Conservation (phyloP, 2,329 filamentous ascomycete species). For the Beauveria sp. region DNA sequence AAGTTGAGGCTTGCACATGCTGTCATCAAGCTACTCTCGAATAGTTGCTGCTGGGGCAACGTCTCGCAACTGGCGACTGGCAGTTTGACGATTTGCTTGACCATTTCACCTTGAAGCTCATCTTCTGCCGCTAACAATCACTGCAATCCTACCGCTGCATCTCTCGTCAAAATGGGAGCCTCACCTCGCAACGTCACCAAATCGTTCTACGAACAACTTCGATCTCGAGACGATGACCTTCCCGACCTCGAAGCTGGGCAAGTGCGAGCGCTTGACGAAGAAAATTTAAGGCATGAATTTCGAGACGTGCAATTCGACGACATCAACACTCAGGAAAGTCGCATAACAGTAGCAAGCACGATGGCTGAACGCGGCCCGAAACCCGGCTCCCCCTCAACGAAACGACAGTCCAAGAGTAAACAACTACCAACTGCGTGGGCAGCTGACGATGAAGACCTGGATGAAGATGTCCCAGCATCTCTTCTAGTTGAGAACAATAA, state of each 20-base stretch:
- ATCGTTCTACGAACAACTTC: slow-evolving; percentile 44
- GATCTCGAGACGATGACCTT: slow-evolving; percentile 30
- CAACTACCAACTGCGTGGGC: slow-evolving; percentile 16
- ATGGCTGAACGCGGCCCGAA: not conserved
- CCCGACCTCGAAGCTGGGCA: slow-evolving; percentile 33
- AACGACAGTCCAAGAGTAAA: not conserved
- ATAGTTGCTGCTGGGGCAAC: not conserved
- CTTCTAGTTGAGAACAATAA: slow-evolving; percentile 50
- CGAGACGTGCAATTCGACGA: slow-evolving; percentile 41
- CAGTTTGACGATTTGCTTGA: not conserved
- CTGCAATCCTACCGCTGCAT: not conserved
- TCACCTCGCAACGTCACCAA: slow-evolving; percentile 20
- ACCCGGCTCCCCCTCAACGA: not conserved
- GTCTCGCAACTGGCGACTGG: not conserved
- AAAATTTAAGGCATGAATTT: slow-evolving; percentile 45
- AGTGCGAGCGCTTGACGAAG: slow-evolving; percentile 41
- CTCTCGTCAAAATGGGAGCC: not conserved
- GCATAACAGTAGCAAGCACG: slow-evolving; percentile 33
- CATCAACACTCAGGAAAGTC: slow-evolving; percentile 39
- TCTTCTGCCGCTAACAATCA: too few relatives aligned
- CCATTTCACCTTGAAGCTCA: not conserved
- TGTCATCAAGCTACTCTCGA: not conserved
- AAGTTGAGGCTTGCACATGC: not conserved
- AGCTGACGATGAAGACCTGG: slow-evolving; percentile 39
- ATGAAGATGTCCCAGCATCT: slow-evolving; percentile 58